These are phyloP conservation scores for Fusarium sp. DNA, from an alignment of 2,329 filamentous ascomycete species.

Conservation along the genomic window DNA sequence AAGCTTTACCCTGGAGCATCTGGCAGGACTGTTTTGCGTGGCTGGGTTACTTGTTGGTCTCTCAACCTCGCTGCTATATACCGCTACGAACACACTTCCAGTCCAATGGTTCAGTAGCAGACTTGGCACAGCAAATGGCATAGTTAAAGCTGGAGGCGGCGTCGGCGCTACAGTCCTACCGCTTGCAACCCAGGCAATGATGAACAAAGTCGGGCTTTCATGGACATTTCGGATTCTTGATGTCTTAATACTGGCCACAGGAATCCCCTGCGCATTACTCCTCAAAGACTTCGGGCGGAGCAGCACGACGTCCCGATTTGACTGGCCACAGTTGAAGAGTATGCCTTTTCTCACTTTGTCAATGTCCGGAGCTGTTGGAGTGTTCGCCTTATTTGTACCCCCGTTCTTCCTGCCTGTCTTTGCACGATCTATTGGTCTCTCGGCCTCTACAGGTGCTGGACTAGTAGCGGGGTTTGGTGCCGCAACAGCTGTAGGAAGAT, in stretches of 20 bases:
- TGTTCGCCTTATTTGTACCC: constrained; percentile 5
- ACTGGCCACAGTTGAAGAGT: constrained; percentile 12
- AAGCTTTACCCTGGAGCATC: not conserved
- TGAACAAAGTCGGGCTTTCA: not conserved
- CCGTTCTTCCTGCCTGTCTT: constrained; percentile 6
- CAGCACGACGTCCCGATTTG: not conserved
- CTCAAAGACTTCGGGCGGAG: not conserved
- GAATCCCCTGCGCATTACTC: not conserved
- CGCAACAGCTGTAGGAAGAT: not conserved
- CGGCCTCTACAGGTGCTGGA: not conserved
- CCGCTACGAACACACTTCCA: not conserved
- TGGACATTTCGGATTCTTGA: constrained; percentile 11
- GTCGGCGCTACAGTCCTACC: constrained; percentile 3
- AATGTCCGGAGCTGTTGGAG: constrained; percentile 5
- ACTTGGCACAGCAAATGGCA: constrained; percentile 11
- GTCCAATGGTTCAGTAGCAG: constrained; percentile 9
- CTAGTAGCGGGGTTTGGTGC: not conserved
- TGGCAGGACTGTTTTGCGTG: not conserved
- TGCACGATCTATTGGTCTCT: not conserved
- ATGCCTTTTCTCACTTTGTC: not conserved
- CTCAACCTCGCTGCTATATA: not conserved
- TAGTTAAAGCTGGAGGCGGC: constrained; percentile 15
- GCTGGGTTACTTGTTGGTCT: not conserved
- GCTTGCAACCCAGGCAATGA: not conserved
- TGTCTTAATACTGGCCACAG: not conserved